phyloP scores from a whole-genome alignment of 225 moss, liverwort and hornwort genomes.

The Anthoceros angustus region DNA sequence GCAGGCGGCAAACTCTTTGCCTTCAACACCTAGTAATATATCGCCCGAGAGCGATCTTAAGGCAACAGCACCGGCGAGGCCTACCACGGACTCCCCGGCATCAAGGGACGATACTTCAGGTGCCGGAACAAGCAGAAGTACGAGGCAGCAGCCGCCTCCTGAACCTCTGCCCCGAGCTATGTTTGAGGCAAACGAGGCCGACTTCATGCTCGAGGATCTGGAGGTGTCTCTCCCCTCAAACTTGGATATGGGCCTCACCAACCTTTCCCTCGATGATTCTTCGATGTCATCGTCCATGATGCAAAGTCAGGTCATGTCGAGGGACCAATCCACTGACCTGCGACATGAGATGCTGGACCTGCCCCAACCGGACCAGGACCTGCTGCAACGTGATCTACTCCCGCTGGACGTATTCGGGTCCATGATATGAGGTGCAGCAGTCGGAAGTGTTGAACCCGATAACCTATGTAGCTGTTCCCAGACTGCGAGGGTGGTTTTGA shows the following conservation, averaged over 20 bases:
- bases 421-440: not conserved
- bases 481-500: no score
- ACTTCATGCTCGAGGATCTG: conserved; percentile 88
- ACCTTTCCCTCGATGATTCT: conserved; percentile 28
- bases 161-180: conserved; percentile 55
- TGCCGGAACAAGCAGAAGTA: conserved; percentile 6
- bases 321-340: conserved; percentile 24
- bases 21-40: not conserved
- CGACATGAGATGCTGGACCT: conserved; percentile 39
- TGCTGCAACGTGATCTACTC: conserved; percentile 8
- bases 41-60: not conserved
- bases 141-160: conserved; percentile 7
- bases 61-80: not conserved
- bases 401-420: conserved; percentile 2
- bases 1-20: conserved; percentile 5
- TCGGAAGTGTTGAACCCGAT: no score
- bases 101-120: not conserved
- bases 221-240: conserved; percentile 69
- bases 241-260: conserved; percentile 31
- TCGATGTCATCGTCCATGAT: conserved; percentile 24
- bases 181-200: conserved; percentile 90
- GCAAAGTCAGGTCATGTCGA: conserved; percentile 18
- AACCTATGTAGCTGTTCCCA: no score
- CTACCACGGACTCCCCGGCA: not conserved
- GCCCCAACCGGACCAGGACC: conserved; percentile 28